A percentile compares a stretch with the other conserved stretches of the same genome.
phyloP scores from a whole-genome alignment of 768 basidiomycete species.

The Mycena vulgaris region DNA sequence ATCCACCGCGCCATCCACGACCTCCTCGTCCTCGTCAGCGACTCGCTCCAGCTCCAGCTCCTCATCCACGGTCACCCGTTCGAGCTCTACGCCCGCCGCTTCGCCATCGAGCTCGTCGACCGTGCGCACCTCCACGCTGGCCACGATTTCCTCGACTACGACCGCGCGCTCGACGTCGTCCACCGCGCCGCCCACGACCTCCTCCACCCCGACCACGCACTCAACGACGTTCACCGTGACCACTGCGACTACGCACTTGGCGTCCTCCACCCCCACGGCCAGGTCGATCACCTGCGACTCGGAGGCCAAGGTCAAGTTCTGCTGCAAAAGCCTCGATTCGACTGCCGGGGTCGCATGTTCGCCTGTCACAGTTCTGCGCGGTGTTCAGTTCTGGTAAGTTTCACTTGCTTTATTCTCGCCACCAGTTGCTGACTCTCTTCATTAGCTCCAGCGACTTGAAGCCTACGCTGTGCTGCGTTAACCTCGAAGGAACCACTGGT shows the following conservation, averaged over 20 bases:
- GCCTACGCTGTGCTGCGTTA: neutral
- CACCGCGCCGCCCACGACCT: neutral
- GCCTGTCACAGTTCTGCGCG: neutral
- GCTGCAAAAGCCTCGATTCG: neutral
- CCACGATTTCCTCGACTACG: neutral
- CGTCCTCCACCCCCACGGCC: too few relatives aligned
- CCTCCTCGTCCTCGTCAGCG: too few relatives aligned
- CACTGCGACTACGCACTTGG: too few relatives aligned
- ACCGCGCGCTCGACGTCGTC: neutral
- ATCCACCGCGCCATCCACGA: too few relatives aligned
- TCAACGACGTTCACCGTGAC: too few relatives aligned
- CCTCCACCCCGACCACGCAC: too few relatives aligned
- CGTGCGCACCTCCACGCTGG: too few relatives aligned
- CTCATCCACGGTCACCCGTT: too few relatives aligned
- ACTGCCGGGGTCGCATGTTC: neutral
- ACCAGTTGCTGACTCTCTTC: too few relatives aligned
- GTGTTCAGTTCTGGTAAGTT: neutral
- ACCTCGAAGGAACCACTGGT: neutral
- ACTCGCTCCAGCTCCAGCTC: too few relatives aligned
- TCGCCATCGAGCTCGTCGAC: too few relatives aligned
- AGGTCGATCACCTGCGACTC: neutral
- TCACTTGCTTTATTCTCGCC: neutral
- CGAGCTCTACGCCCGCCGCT: too few relatives aligned
- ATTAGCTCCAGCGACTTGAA: neutral
- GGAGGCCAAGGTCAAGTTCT: neutral